Evolutionary conservation across 2,329 filamentous ascomycete genomes (phyloP), one percentile per base, ranked within the genome.

Genomic region (Nothopassalora personata): DNA sequence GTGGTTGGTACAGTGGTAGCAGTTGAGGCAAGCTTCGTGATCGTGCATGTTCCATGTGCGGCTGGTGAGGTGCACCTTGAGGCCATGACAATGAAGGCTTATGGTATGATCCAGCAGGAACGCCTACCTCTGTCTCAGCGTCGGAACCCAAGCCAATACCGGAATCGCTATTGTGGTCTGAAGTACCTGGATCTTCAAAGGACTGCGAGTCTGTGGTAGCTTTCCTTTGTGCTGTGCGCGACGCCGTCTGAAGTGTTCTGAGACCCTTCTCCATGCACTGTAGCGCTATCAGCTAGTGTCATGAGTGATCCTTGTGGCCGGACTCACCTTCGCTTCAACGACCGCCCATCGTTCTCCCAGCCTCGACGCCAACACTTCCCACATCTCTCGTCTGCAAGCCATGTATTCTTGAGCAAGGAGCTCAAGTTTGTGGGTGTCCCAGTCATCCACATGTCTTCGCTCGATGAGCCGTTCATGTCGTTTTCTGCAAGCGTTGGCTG

Each of bases 401-500:
- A 91, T 89, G 75, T 96, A 96, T 71, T 89, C 87, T 71, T 83
- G 84, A 39, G 89, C 88, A 45, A 96, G 78, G 9, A 81, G 80
- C 71, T 93, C 88, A 27, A 92, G 79, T 77, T 89, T 89, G 65
- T 86, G 79, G 19, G 83, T 83, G 68, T 93, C 89, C 87, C 90
- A 94, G 68, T 92, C 88, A 67, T 90, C 87, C 51, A 86, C 83
- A 59, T 86, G 85, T 71, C 79, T 71, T 65, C 87, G 85, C 75
- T 93, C 88, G 80, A 93, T 86, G 65, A 96, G 77, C 45, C 91
- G 83, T 75, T 96, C 91, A 69, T 95, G 90, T 57, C 91, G 85
- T 77, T 96, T 96, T 64, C 91, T 89, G 76, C 91, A 96, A 18
- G 91, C 91, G 72, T 94, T 94, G 59, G 87, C 76, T 11, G 81